Evolutionary conservation across 106 monocot genomes (phyloP).

Genomic region (Apostasia shenzhenica): DNA sequence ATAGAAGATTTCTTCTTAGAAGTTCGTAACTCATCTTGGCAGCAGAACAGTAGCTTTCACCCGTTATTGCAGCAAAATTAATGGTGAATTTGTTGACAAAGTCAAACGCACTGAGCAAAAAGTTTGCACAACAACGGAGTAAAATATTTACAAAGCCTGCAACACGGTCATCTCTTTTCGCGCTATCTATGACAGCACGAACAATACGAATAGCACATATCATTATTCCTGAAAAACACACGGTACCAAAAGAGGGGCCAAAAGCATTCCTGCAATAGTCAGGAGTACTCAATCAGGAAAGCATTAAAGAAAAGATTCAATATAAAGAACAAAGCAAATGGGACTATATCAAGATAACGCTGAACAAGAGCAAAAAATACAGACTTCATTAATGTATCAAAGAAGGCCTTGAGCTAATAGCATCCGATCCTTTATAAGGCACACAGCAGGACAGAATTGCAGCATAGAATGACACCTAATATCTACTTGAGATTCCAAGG

Average conservation of each 20-base stretch:
- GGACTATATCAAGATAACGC: neutral
- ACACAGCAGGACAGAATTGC: too few species aligned
- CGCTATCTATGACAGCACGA: slow-evolving; percentile 64
- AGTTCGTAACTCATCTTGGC: slow-evolving; percentile 93
- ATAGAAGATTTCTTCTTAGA: slow-evolving; percentile 86
- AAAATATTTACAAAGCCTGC: slow-evolving; percentile 51
- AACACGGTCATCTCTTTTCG: slow-evolving; percentile 36
- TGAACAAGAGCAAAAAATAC: neutral
- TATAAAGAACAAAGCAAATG: neutral
- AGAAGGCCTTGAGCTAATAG: neutral
- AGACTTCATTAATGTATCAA: neutral
- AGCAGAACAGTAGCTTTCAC: slow-evolving; percentile 82
- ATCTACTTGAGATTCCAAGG: too few species aligned
- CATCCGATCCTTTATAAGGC: neutral
- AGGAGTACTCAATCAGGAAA: neutral
- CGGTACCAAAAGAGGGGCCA: slow-evolving; percentile 89
- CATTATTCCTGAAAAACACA: slow-evolving; percentile 83
- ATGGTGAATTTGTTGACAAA: slow-evolving; percentile 94
- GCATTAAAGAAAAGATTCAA: neutral
- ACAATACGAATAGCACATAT: slow-evolving; percentile 48
- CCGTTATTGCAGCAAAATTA: slow-evolving; percentile 94
- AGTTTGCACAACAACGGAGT: slow-evolving; percentile 58
- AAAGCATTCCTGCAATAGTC: slow-evolving; percentile 73
- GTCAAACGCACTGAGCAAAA: slow-evolving; percentile 56
- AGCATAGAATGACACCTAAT: too few species aligned